Base-by-base conservation (phyloP, 2,329 filamentous ascomycete genomes). In the Pseudocercospora musae region DNA sequence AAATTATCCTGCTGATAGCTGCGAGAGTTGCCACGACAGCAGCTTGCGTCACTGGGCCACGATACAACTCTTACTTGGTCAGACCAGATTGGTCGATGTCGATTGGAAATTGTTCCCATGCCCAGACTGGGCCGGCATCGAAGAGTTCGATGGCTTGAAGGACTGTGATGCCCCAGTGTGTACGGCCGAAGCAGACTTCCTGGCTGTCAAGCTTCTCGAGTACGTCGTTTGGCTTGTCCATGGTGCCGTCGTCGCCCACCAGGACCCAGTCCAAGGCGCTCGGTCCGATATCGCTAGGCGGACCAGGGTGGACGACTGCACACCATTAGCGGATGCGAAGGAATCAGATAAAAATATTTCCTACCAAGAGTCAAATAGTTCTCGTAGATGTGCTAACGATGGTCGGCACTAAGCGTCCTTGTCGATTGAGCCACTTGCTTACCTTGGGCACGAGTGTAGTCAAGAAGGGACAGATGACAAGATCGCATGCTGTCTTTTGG, bases 121-220 rank as follows among this genome's bases (percentile, higher is more conserved):
- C 77, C 78, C 78, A 80, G 7, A 80, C 76, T 0, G 77, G 78
- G 6, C 78, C 78, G n/a, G 76, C 76, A 57, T 80, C 78, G 58
- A 79, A 76, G 49, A 78, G 70, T 57, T 75, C 76, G 18, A 76
- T 76, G 9, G 78, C 78, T 64, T 79, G 71, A 2, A 74, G 63
- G 5, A 79, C 73, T 2, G 78, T 79, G 9, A 79, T 72, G 4
- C 75, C 78, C 78, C 78, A 80, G 61, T 78, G 72, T 1, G 74
- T 71, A 21, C 78, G 74, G 10, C 78, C 78, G n/a, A 63, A 49
- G n/a, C 8, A 63, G 63, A 9, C 67, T 55, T 50, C 67, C 69
- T 65, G 67, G 25, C n/a, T 33, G 33, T 71, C 62, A 5, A 73
- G 65, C 4, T 67, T 66, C 21, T 68, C 49, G 1, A 80, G 71